Percentiles rank a stretch among this genome's conserved stretches.
Conservation (phyloP, 1,139 yeast genomes). For the Taphrina betulina region DNA sequence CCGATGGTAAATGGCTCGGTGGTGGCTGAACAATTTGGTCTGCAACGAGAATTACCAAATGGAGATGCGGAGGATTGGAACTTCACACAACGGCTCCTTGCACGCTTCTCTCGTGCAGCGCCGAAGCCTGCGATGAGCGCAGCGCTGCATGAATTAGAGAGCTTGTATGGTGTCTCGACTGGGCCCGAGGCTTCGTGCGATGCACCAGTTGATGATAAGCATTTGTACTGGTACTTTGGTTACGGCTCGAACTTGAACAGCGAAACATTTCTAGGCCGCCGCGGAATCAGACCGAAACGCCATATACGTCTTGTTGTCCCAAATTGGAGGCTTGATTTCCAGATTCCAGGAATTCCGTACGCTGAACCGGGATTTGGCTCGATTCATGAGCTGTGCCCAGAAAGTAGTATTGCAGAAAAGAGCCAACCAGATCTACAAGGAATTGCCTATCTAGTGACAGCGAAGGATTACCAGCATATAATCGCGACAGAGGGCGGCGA, state of each 20-base stretch:
- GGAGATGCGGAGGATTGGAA: too few relatives aligned
- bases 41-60: too few relatives aligned
- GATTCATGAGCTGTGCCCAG: slow-evolving; percentile 6
- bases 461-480: slow-evolving; percentile 16
- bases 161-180: too few relatives aligned
- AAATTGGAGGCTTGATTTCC: slow-evolving; percentile 15
- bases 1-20: too few relatives aligned
- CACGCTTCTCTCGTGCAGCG: too few relatives aligned
- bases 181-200: too few relatives aligned
- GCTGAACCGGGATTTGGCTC: slow-evolving; percentile 29
- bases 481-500: slow-evolving; percentile 31
- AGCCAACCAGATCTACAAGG: slow-evolving; percentile 22
- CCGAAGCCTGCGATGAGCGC: too few relatives aligned
- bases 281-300: slow-evolving; percentile 16
- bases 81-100: too few relatives aligned
- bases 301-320: slow-evolving; percentile 10
- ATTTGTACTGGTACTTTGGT: slow-evolving; percentile 22
- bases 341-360: slow-evolving; percentile 28
- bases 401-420: neutral
- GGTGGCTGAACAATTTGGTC: too few relatives aligned
- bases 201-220: too few relatives aligned
- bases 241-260: slow-evolving; percentile 28
- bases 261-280: slow-evolving; percentile 24
- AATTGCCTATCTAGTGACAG: slow-evolving; percentile 25
- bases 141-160: too few relatives aligned